Evolutionary conservation across 2,329 filamentous ascomycete genomes (phyloP).

Genomic region (Fusarium clavum): DNA sequence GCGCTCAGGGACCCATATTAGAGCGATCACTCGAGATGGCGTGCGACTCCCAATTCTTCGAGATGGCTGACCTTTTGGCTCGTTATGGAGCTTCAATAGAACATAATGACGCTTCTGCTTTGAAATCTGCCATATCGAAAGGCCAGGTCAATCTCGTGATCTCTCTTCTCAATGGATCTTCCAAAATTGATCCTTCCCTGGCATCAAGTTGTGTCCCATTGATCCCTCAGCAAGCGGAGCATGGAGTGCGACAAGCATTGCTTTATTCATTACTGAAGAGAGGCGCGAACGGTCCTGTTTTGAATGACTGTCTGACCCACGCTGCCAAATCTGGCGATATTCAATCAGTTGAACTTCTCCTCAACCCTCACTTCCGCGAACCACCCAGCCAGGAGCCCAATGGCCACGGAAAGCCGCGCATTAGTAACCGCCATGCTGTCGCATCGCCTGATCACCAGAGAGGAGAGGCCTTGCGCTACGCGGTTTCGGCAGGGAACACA

Average conservation of each 20-base stretch:
- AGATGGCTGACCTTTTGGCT: slow-evolving; percentile 66
- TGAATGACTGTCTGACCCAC: slow-evolving; percentile 64
- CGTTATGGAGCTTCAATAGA: slow-evolving; percentile 66
- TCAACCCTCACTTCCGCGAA: slow-evolving; percentile 61
- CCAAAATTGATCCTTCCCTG: slow-evolving; percentile 56
- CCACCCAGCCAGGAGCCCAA: slow-evolving; percentile 32
- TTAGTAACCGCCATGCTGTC: slow-evolving; percentile 59
- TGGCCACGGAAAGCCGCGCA: slow-evolving; percentile 43
- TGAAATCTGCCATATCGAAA: slow-evolving; percentile 60
- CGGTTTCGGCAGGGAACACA: slow-evolving; percentile 59
- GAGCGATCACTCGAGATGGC: slow-evolving; percentile 62
- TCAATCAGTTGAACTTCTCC: slow-evolving; percentile 60
- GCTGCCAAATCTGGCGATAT: slow-evolving; percentile 62
- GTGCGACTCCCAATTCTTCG: slow-evolving; percentile 61
- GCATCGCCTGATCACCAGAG: slow-evolving; percentile 65
- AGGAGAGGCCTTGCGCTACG: slow-evolving; percentile 63
- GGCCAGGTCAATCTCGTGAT: slow-evolving; percentile 61
- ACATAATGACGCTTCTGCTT: slow-evolving; percentile 61
- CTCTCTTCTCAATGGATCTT: slow-evolving; percentile 59
- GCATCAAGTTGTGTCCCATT: slow-evolving; percentile 64
- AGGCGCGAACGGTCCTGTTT: slow-evolving; percentile 60
- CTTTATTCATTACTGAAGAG: slow-evolving; percentile 61
- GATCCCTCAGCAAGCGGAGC: slow-evolving; percentile 60
- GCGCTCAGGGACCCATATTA: slow-evolving; percentile 64
- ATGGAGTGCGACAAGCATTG: slow-evolving; percentile 59